Conservation (phyloP, 306 rosid species). For the Begonia peltatifolia region DNA sequence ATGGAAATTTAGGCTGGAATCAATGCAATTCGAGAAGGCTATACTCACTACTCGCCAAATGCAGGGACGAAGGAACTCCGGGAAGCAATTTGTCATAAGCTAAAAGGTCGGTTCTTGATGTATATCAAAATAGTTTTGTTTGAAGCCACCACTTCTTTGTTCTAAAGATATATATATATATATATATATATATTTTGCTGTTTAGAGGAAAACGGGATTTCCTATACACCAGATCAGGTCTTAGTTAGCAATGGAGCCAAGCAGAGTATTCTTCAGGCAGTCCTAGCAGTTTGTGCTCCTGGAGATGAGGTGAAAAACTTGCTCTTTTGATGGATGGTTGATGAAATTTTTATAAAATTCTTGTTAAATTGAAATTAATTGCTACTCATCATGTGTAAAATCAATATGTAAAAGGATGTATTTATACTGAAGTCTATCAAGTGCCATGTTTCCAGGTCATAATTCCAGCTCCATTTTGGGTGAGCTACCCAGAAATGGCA, state of each 20-base stretch:
- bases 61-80: constrained; percentile 76
- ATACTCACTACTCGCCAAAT: constrained; percentile 71
- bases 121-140: too few species aligned
- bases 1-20: constrained; percentile 54
- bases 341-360: too few species aligned
- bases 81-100: constrained; percentile 74
- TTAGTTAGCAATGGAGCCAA: constrained; percentile 93
- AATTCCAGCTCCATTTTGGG: constrained; percentile 93
- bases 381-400: too few species aligned
- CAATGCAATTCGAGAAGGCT: constrained; percentile 78
- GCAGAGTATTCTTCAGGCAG: constrained; percentile 70
- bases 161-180: too few species aligned
- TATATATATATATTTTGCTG: too few species aligned
- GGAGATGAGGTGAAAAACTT: constrained; percentile 58
- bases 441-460: constrained; percentile 39
- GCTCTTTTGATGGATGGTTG: too few species aligned
- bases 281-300: constrained; percentile 79
- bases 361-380: too few species aligned
- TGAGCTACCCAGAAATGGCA: constrained; percentile 97
- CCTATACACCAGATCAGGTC: constrained; percentile 64
- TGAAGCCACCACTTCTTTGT: too few species aligned
- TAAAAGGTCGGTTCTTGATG: constrained; percentile 41
- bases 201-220: constrained; percentile 75
- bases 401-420: too few species aligned
- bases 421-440: too few species aligned